These are phyloP conservation scores for Trichoderma polysporum DNA, from an alignment of 2,329 filamentous ascomycete genomes.

Conservation along the genomic window DNA sequence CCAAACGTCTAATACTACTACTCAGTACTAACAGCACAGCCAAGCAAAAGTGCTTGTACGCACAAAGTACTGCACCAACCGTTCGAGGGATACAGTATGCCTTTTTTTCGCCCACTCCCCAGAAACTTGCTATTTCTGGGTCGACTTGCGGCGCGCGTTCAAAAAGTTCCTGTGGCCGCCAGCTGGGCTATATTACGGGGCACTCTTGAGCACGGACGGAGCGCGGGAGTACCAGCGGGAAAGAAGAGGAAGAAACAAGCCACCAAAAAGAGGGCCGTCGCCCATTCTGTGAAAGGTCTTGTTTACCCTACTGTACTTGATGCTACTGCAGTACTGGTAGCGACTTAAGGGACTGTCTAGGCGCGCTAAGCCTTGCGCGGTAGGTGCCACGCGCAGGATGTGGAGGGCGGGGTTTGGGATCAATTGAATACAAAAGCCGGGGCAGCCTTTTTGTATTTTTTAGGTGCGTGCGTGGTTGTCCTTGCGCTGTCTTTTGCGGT, in stretches of 20 bases:
- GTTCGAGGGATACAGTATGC: too few relatives aligned
- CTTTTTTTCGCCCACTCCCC: too few relatives aligned
- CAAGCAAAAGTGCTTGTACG: too few relatives aligned
- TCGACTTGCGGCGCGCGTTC: not conserved
- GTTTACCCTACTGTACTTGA: not conserved
- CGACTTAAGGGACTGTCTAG: not conserved
- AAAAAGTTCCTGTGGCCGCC: slow-evolving; percentile 9
- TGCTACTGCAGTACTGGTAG: not conserved
- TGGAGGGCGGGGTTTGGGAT: slow-evolving; percentile 14
- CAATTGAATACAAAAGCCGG: not conserved
- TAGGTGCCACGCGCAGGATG: slow-evolving; percentile 25
- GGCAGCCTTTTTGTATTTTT: not conserved
- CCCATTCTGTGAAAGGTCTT: not conserved
- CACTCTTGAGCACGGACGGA: not conserved
- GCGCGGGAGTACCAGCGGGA: not conserved
- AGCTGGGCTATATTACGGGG: not conserved
- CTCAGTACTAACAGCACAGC: too few relatives aligned
- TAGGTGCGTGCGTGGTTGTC: too few relatives aligned
- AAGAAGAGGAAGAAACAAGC: not conserved
- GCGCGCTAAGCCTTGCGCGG: slow-evolving; percentile 26
- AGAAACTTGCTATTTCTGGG: not conserved
- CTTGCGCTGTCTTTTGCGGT: too few relatives aligned
- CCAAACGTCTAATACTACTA: too few relatives aligned
- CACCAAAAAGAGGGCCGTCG: not conserved
- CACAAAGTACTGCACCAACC: too few relatives aligned